Base-by-base conservation (phyloP, 805 yeast species). In the Metschnikowia amazonensis region DNA sequence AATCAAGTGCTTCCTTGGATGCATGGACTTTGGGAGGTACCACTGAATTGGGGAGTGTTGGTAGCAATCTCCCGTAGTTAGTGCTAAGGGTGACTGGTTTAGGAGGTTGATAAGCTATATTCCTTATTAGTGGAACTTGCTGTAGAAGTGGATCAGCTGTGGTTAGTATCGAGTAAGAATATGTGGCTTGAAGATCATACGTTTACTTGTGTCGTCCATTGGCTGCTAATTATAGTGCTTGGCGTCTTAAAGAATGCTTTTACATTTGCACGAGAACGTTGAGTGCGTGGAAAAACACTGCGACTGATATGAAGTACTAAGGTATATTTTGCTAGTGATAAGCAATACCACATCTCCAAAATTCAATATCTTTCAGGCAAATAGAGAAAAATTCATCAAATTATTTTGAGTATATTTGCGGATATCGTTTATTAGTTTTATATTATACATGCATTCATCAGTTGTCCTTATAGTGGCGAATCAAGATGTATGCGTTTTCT, bases 401-500 rank as follows among this genome's bases (percentile, higher is more conserved):
- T n/a, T 27, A 1, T 16, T 31, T 17, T 17, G n/a, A n/a, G n/a
- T n/a, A n/a, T n/a, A n/a, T n/a, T n/a, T n/a, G n/a, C n/a, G n/a
- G 35, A 35, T 23, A 8, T 27, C 33, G 41, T 37, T 29, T 36
- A 42, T 34, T 21, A 42, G 18, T 35, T 25, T 21, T 45, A 52
- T 47, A 42, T 41, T 52, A 48, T 52, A 51, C 33, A 44, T 30
- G 46, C 46, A 23, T 38, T 30, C 42, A 43, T 39, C 52, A 55
- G 46, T 52, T 55, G 49, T 71, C 75, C 57, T 66, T 70, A 56
- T 70, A 79, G 58, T 78, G 85, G 74, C 99, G 89, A 60, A 92
- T 84, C 64, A 94, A 76, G 59, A 94, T 75, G 70, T 90, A 94
- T 53, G 95, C 84, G 63, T 87, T 89, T 62, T 92, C 98, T 72